phyloP scores from a whole-genome alignment of 2,329 filamentous ascomycete genomes.

The Fusarium sp. region DNA sequence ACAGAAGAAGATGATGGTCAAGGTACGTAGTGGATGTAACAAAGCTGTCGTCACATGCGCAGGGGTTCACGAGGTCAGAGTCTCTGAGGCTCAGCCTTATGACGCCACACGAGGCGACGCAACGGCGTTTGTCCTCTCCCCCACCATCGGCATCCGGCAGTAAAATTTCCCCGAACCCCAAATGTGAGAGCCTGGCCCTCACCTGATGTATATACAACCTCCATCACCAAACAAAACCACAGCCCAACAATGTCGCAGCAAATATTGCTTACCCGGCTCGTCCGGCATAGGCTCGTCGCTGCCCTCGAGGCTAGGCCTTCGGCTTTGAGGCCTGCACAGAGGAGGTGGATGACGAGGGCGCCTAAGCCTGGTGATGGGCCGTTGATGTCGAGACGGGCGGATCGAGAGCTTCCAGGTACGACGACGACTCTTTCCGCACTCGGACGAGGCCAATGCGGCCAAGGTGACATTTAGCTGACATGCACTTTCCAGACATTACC shows the following conservation, averaged over 20 bases:
- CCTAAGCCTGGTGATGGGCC: conserved; percentile 71
- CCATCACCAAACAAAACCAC: neutral
- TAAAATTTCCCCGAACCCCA: conserved; percentile 44
- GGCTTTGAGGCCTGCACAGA: conserved; percentile 46
- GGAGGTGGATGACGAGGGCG: conserved; percentile 64
- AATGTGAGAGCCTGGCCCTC: conserved; percentile 23
- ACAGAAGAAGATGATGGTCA: neutral
- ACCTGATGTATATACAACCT: conserved; percentile 32
- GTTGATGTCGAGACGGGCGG: conserved; percentile 72
- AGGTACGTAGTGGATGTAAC: conserved; percentile 8
- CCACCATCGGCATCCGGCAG: conserved; percentile 33
- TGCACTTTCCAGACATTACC: conserved; percentile 51
- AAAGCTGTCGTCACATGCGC: conserved; percentile 37
- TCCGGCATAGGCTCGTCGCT: conserved; percentile 41
- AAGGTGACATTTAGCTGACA: neutral
- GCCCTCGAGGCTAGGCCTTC: conserved; percentile 38
- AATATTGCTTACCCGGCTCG: conserved; percentile 41
- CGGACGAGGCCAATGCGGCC: conserved; percentile 4
- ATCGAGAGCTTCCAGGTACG: conserved; percentile 74
- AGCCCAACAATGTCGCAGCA: conserved; percentile 38
- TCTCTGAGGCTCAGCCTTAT: conserved; percentile 43
- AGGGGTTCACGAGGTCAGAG: conserved; percentile 16
- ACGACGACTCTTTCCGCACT: neutral
- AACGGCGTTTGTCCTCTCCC: neutral
- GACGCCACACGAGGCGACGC: conserved; percentile 40